Conservation (phyloP, 176 grass and related monocot genomes). For the Raddia distichophylla region DNA sequence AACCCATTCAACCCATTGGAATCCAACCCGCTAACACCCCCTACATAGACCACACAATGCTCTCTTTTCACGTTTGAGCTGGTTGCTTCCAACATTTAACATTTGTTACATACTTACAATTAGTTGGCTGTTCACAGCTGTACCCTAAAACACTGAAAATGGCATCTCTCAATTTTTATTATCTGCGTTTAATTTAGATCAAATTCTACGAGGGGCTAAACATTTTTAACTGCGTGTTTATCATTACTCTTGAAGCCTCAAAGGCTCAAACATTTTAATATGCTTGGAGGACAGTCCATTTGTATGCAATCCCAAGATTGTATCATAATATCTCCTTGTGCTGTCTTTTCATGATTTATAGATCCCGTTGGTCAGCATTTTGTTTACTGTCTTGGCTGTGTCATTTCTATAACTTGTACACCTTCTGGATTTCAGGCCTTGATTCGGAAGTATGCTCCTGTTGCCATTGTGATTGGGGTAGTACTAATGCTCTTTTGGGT, state of each 20-base stretch:
- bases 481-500: conserved; percentile 90
- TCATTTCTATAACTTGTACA: neutral
- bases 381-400: neutral
- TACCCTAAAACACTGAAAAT: neutral
- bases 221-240: neutral
- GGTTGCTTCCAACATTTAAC: neutral
- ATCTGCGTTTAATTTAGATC: neutral
- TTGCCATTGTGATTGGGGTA: conserved; percentile 86
- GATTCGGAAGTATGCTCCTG: conserved; percentile 79
- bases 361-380: neutral
- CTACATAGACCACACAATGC: neutral
- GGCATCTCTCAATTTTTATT: neutral
- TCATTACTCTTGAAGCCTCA: neutral
- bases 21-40: too few species aligned
- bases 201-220: neutral
- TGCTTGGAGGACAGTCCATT: neutral
- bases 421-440: conserved; percentile 63
- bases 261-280: neutral
- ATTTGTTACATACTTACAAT: neutral
- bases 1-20: too few species aligned
- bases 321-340: neutral
- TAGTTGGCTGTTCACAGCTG: neutral
- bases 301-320: neutral
- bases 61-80: neutral
- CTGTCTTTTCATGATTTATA: neutral